Conservation (phyloP, 179 eudicot genomes). For the Silene vulgaris region DNA sequence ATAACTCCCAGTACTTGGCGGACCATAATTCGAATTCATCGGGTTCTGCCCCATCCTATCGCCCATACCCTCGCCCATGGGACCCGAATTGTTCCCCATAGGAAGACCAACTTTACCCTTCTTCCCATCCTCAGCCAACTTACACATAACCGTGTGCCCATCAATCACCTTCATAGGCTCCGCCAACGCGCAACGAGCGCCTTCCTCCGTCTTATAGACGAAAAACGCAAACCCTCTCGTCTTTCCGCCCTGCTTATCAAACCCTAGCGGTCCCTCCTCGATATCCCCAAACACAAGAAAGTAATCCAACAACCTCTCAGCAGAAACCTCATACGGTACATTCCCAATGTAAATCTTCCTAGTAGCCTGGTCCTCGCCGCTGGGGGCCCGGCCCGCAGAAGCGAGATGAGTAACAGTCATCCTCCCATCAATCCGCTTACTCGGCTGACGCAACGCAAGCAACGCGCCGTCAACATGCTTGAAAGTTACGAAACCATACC, state of each 20-base stretch:
- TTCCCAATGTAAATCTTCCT: slow-evolving; percentile 50
- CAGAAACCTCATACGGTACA: slow-evolving; percentile 38
- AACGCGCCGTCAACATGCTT: slow-evolving; percentile 39
- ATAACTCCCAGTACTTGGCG: slow-evolving; percentile 16
- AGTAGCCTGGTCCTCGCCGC: slow-evolving; percentile 26
- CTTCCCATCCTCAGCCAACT: slow-evolving; percentile 46
- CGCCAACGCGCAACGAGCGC: slow-evolving; percentile 29
- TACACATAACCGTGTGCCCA: slow-evolving; percentile 34
- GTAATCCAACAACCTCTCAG: slow-evolving; percentile 34
- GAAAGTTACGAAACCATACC: slow-evolving; percentile 41
- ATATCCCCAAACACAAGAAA: slow-evolving; percentile 39
- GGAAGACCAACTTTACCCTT: slow-evolving; percentile 30
- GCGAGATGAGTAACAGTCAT: slow-evolving; percentile 42
- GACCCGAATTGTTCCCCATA: slow-evolving; percentile 19
- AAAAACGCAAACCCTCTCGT: slow-evolving; percentile 42
- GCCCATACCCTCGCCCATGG: slow-evolving; percentile 26
- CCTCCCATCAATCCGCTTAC: slow-evolving; percentile 41
- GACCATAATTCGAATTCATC: slow-evolving; percentile 26
- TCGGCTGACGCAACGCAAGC: slow-evolving; percentile 34
- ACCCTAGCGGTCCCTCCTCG: slow-evolving; percentile 48
- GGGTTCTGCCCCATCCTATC: slow-evolving; percentile 26
- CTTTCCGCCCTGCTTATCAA: slow-evolving; percentile 43
- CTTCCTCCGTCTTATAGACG: slow-evolving; percentile 40
- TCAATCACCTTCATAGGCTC: slow-evolving; percentile 41
- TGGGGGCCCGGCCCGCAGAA: slow-evolving; percentile 32